Evolutionary conservation across 257 asterid species (phyloP).

Genomic region (Solanum medicagineum): DNA sequence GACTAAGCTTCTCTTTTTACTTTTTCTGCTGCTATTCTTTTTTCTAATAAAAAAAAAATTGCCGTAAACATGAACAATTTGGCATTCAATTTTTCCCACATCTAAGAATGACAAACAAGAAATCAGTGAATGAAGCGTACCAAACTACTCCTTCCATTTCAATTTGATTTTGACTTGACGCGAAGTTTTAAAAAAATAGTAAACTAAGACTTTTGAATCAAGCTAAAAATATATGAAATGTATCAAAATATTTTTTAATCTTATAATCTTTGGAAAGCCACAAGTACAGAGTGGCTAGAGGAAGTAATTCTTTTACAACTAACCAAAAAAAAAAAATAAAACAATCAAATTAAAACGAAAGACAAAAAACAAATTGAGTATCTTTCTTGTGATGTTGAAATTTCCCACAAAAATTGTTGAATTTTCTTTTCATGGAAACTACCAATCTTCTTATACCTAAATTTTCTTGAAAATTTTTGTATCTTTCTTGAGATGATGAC

Average conservation of each 20-base stretch:
- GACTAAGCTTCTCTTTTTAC: neutral
- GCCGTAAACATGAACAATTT: neutral
- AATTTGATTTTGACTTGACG: neutral
- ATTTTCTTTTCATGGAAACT: neutral
- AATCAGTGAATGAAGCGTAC: neutral
- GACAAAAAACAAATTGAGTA: neutral
- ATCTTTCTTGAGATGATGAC: neutral
- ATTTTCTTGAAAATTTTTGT: neutral
- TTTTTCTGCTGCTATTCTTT: neutral
- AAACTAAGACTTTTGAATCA: neutral
- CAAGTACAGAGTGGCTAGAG: neutral
- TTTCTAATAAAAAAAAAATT: neutral
- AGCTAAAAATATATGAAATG: neutral
- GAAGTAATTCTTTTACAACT: accelerated
- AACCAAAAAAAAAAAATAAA: neutral
- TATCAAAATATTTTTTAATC: neutral
- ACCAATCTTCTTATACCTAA: neutral
- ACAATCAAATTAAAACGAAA: neutral
- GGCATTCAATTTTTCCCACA: neutral
- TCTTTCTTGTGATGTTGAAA: neutral
- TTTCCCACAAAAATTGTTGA: no score
- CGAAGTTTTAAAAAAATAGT: neutral
- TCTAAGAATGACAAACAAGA: neutral
- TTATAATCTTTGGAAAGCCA: neutral
- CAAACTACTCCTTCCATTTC: neutral